These are phyloP conservation scores for Schoenoplectus triqueter DNA, from an alignment of 202 grass and related monocot genomes.

Conservation along the genomic window DNA sequence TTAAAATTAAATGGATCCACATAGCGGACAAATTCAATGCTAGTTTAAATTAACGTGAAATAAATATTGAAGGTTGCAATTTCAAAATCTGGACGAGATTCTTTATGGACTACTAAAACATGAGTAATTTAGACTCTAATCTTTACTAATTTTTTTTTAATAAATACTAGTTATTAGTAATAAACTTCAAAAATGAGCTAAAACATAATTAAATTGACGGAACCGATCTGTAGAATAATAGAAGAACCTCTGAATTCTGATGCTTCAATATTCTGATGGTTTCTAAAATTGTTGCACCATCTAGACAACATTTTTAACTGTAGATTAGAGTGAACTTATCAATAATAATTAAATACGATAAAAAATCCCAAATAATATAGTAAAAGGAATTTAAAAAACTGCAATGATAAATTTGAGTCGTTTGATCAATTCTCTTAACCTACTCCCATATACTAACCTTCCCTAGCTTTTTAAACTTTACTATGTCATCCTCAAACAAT, in stretches of 20 bases:
- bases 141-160: no score
- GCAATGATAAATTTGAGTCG: conserved; percentile 1
- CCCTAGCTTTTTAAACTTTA: neutral
- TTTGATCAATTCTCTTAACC: neutral
- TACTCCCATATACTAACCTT: neutral
- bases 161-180: neutral
- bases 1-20: no score
- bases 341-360: neutral
- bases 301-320: neutral
- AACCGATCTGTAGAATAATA: neutral
- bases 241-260: no score
- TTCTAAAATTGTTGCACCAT: neutral
- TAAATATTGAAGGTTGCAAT: no score
- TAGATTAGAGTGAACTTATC: neutral
- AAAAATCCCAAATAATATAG: neutral
- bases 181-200: neutral
- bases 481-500: neutral
- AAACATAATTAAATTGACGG: neutral
- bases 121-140: no score
- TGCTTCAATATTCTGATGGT: neutral
- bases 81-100: no score
- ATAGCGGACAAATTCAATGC: no score
- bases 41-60: no score
- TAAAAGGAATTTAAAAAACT: neutral
- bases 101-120: no score